A percentile compares a stretch with the other conserved stretches of the same genome.
Evolutionary conservation across 2,329 filamentous ascomycete species (phyloP).

Genomic region (Scolecobasidium constrictum): DNA sequence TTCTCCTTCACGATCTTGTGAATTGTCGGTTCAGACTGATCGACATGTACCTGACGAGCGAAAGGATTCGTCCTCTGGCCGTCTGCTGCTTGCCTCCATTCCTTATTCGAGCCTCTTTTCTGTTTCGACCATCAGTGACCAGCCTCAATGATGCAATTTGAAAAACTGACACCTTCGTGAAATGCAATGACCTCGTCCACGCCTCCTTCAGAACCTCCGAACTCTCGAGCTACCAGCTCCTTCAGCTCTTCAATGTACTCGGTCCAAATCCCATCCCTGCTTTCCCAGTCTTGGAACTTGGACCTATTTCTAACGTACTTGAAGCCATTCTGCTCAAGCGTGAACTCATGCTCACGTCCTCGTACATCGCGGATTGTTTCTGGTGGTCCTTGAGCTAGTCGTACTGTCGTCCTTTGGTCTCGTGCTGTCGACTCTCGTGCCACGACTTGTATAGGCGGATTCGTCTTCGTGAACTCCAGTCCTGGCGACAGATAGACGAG

Average conservation of each 20-base stretch:
- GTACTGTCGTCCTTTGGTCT: slow-evolving; percentile 14
- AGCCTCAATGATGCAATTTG: neutral
- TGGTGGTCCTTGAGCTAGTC: slow-evolving; percentile 11
- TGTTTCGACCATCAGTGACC: slow-evolving; percentile 8
- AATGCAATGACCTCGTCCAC: slow-evolving; percentile 8
- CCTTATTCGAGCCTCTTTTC: slow-evolving; percentile 13
- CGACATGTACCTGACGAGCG: slow-evolving; percentile 18
- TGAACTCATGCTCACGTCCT: slow-evolving; percentile 9
- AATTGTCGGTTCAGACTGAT: slow-evolving; percentile 19
- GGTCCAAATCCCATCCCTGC: slow-evolving; percentile 8
- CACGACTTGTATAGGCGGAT: slow-evolving; percentile 18
- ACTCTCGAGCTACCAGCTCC: slow-evolving; percentile 1
- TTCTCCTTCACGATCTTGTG: slow-evolving; percentile 15
- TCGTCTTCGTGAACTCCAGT: slow-evolving; percentile 15
- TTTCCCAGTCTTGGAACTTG: slow-evolving; percentile 5
- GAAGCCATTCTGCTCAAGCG: slow-evolving; percentile 11
- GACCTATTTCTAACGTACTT: slow-evolving; percentile 5
- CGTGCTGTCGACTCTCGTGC: slow-evolving; percentile 13
- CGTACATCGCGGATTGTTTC: slow-evolving; percentile 9
- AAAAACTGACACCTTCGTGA: slow-evolving; percentile 7
- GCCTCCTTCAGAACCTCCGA: slow-evolving; percentile 5
- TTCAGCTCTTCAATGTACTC: slow-evolving; percentile 9
- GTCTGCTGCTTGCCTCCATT: slow-evolving; percentile 15
- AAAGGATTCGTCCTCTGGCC: slow-evolving; percentile 18
- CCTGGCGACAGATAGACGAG: slow-evolving; percentile 18